Conservation (phyloP, 768 basidiomycete genomes). For the Tylopilus vinaceipallidus region DNA sequence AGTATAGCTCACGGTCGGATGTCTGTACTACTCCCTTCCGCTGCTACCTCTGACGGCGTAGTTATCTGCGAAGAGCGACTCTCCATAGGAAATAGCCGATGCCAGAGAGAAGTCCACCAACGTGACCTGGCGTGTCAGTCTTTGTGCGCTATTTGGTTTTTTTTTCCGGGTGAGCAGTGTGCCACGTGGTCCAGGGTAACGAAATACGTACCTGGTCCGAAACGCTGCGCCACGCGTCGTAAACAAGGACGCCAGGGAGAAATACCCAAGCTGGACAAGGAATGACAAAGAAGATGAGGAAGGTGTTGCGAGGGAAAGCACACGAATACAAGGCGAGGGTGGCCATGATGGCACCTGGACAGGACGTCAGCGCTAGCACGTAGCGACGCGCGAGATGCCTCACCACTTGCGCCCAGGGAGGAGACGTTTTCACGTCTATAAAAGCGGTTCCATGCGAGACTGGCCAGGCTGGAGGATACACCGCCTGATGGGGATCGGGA, state of each 20-base stretch:
- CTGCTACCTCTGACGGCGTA: background rate
- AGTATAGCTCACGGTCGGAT: constrained; percentile 14
- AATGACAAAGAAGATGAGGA: constrained; percentile 72
- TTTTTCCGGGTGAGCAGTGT: background rate
- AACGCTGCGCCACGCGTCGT: constrained; percentile 35
- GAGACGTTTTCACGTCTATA: constrained; percentile 29
- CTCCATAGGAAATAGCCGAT: constrained; percentile 47
- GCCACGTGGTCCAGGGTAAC: background rate
- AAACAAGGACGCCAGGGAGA: constrained; percentile 56
- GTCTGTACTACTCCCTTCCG: constrained; percentile 7
- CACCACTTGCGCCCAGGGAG: constrained; percentile 75
- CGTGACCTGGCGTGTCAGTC: constrained; percentile 64
- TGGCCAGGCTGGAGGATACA: constrained; percentile 49
- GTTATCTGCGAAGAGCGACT: constrained; percentile 28
- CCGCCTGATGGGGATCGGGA: constrained; percentile 46
- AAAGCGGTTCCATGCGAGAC: constrained; percentile 45
- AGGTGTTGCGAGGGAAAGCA: constrained; percentile 60
- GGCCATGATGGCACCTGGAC: constrained; percentile 67
- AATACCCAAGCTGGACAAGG: constrained; percentile 79
- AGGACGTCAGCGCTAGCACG: constrained; percentile 1
- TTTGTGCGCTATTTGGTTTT: constrained; percentile 44
- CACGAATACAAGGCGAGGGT: constrained; percentile 72
- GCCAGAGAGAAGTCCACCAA: constrained; percentile 65
- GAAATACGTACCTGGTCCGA: constrained; percentile 32
- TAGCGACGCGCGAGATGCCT: constrained; percentile 11